Percentiles rank a stretch among this genome's conserved stretches.
These are phyloP conservation scores for Cryomyces minteri DNA, from an alignment of 495 filamentous ascomycete genomes.

Conservation along the genomic window DNA sequence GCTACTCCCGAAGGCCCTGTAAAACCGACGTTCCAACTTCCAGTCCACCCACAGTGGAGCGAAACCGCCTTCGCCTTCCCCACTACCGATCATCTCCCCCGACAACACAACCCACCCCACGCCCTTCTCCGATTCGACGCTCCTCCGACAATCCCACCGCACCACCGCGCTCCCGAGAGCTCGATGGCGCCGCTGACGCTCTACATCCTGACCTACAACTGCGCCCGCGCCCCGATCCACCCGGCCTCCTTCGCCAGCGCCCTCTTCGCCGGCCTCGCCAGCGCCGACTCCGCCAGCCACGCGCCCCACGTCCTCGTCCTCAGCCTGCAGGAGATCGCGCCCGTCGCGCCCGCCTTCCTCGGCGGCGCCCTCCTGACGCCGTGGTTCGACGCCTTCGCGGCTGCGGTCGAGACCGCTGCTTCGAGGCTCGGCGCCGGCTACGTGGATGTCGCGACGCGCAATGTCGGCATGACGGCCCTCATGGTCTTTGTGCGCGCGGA, in stretches of 20 bases:
- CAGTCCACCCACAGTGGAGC: no score
- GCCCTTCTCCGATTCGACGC: no score
- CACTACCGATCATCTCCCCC: no score
- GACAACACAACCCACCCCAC: no score
- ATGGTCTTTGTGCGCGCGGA: constrained; percentile 56
- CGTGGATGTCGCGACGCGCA: constrained; percentile 35
- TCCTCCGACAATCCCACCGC: no score
- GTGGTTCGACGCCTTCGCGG: constrained; percentile 50
- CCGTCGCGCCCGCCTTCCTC: constrained; percentile 65
- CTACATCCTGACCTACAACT: constrained; percentile 84
- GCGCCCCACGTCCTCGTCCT: constrained; percentile 23
- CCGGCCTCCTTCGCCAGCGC: constrained; percentile 45
- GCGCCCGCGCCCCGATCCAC: constrained; percentile 48
- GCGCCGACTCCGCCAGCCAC: neutral
- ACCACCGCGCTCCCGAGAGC: neutral
- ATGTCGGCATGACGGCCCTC: constrained; percentile 77
- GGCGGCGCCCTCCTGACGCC: constrained; percentile 63
- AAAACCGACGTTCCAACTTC: no score
- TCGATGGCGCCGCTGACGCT: constrained; percentile 30
- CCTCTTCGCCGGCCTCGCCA: constrained; percentile 48
- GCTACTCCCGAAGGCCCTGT: no score
- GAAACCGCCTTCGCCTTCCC: no score
- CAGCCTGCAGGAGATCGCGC: constrained; percentile 81
- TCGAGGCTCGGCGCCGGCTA: constrained; percentile 15
- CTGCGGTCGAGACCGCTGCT: constrained; percentile 52